Evolutionary conservation across 495 filamentous ascomycete species (phyloP), one percentile per base, ranked within the genome.

Genomic region (Aspergillus conjunctus): DNA sequence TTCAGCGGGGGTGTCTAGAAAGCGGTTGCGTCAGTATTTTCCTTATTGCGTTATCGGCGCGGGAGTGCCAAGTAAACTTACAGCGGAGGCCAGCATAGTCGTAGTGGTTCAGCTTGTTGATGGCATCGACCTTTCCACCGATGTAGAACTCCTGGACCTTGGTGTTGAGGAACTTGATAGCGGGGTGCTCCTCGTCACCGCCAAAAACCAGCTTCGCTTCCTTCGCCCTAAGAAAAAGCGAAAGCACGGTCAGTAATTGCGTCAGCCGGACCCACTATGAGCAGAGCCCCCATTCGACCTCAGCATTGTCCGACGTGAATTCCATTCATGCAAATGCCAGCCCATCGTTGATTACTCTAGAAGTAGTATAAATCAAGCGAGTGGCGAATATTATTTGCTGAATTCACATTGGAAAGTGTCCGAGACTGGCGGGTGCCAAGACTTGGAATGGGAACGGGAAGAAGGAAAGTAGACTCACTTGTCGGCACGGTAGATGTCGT

Each of bases 61-160:
- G 55, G 52, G 44, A 41, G 39, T 2, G n/a, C 10, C 11, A 49
- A 26, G 34, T 34, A 41, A 49, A 77, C 87, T 66, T 83, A 93
- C 91, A 98, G 83, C 94, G 87, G 57, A 97, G 85, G 71, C 86
- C 95, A 66, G 97, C 91, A 81, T 98, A 98, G 80, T 98, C 94
- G 82, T 98, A 98, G 81, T 98, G 95, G 79, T 93, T 91, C 34
- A 97, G 82, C 70, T 89, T 86, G 79, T 93, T 92, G 72, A 98
- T 88, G 57, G 95, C 94, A 65, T 97, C 91, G 54, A 98, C 77
- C 84, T 91, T 96, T 71, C 94, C 95, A 64, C 94, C 94, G 59
- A 98, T 86, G 74, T 98, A 96, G 76, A 87, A 95, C 45, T 96
- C 92, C 64, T 89, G 76, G 50, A 89, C 84, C 21, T 86, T 88